Base-by-base conservation (phyloP, 225 moss, liverwort and hornwort genomes). In the Polytrichum commune region DNA sequence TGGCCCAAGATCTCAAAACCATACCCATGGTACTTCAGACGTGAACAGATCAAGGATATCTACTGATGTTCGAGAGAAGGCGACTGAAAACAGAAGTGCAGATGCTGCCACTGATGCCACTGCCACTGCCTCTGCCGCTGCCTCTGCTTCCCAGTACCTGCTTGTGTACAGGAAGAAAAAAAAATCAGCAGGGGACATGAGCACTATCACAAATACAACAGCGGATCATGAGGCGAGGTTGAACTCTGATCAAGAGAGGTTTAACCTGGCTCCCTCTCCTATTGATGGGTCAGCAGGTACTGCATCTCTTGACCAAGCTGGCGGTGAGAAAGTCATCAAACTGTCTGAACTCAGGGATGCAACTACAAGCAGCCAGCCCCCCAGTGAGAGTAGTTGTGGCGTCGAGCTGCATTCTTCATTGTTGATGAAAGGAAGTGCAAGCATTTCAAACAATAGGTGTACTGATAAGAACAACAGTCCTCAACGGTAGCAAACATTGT, bases 91-190 rank as follows among this genome's bases (percentile, higher is more conserved):
- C 65, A 24, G 9, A 16, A 65, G 76, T 32, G 27, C 23, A 4
- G 38, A 63, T 64, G 54, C 10, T 60, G 18, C 62, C 3, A 19
- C 9, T 5, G 62, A 69, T 30, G 69, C 77, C 46, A 9, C 13
- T 18, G 24, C 58, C 8, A 6, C 30, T 30, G 22, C 9, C 6
- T 68, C 72, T 30, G 69, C 77, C 25, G 22, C 23, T 18, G 16
- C 69, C n/a, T 13, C 68, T 26, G 6, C 68, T 64, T 19, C 80
- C 73, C 83, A 83, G 57, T 80, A 80, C 61, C 56, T 80, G 65
- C 81, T 87, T 6, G 79, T 87, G 18, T 87, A 83, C 79, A 87
- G 81, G 72, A 84, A 79, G 63, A 79, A 76, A 23, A 76, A 76
- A 73, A 81, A 63, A 63, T 54, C 77, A 27, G 55, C 78, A 13